These are phyloP conservation scores for Elaeis guineensis DNA, from an alignment of 176 grass and related monocot genomes.

Conservation along the genomic window DNA sequence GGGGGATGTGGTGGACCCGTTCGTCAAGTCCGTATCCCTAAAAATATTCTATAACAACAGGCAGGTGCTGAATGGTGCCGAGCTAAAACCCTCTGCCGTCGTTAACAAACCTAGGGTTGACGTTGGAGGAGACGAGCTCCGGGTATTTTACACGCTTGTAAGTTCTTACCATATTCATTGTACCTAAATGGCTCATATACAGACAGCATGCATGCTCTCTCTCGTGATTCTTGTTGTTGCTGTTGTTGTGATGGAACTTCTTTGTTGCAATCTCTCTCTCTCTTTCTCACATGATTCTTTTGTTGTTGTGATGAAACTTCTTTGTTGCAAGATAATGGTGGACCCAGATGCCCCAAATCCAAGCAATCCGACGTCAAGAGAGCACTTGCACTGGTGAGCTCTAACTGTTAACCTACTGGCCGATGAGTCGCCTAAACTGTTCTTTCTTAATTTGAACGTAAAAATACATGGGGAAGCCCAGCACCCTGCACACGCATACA, in stretches of 20 bases:
- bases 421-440: not conserved
- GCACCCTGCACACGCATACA: not conserved
- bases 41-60: constrained; percentile 32
- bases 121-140: constrained; percentile 39
- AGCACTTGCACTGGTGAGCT: constrained; percentile 66
- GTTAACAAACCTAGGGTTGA: constrained; percentile 39
- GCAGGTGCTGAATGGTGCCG: constrained; percentile 18
- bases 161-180: not conserved
- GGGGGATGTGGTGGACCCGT: constrained; percentile 48
- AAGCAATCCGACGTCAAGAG: constrained; percentile 43
- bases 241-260: no score
- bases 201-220: not conserved
- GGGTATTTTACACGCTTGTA: constrained; percentile 42
- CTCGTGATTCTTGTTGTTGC: no score
- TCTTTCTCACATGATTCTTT: not conserved
- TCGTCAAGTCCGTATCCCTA: constrained; percentile 25
- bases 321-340: constrained; percentile 38
- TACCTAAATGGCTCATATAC: no score
- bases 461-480: not conserved
- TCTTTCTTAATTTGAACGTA: not conserved
- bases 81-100: constrained; percentile 40
- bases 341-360: constrained; percentile 68
- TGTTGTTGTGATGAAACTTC: not conserved
- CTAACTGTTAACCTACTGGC: not conserved
- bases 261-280: no score